Conservation (phyloP, 2,329 filamentous ascomycete species). For the Colletotrichum orbiculare region DNA sequence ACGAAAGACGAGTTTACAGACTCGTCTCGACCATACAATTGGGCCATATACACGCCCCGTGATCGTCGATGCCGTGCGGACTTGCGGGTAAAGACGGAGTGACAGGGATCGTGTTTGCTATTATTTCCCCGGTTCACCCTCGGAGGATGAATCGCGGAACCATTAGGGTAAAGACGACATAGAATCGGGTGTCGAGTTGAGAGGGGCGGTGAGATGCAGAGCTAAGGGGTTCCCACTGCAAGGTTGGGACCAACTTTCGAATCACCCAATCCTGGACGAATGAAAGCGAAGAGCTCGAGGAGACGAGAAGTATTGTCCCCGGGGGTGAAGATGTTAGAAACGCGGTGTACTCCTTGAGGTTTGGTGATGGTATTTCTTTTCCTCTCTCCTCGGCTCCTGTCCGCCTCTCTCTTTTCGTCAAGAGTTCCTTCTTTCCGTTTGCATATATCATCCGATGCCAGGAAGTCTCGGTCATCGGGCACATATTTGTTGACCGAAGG, state of each 20-base stretch:
- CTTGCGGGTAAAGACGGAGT: background rate
- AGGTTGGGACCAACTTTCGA: slow-evolving; percentile 20
- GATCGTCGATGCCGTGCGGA: slow-evolving; percentile 21
- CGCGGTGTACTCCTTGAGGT: slow-evolving; percentile 9
- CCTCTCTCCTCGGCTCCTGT: slow-evolving; percentile 3
- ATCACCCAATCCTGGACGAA: slow-evolving; percentile 20
- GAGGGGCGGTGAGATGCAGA: slow-evolving; percentile 16
- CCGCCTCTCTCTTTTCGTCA: background rate
- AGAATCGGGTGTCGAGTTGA: background rate
- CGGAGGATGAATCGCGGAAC: too few relatives aligned
- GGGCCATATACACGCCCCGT: background rate
- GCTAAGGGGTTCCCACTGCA: slow-evolving; percentile 19
- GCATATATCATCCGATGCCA: background rate
- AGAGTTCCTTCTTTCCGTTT: slow-evolving; percentile 9
- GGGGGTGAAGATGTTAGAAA: slow-evolving; percentile 16
- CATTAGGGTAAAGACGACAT: background rate
- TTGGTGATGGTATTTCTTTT: slow-evolving; percentile 18
- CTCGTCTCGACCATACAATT: slow-evolving; percentile 12
- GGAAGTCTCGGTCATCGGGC: slow-evolving; percentile 22
- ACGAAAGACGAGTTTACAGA: background rate
- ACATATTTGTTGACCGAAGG: slow-evolving; percentile 24
- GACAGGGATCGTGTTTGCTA: background rate
- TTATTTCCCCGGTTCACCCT: too few relatives aligned
- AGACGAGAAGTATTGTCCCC: background rate
- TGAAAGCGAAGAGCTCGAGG: slow-evolving; percentile 2